Base-by-base conservation (phyloP, 2,329 filamentous ascomycete species). In the Trichophyton schoenleinii region DNA sequence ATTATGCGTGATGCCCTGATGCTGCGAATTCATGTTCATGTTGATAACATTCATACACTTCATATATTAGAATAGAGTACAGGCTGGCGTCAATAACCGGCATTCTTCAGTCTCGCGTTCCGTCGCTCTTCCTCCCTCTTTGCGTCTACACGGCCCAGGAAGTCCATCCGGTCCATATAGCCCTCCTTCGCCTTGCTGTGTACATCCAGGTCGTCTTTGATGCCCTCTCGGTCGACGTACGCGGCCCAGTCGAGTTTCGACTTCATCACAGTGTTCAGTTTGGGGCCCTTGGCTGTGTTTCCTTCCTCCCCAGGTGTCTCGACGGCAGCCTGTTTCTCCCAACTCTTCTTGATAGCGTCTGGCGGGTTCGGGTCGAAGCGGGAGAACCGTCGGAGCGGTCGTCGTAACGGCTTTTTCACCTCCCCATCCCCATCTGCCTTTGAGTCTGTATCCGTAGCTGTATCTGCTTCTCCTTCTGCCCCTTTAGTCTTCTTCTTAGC, bases 191-290 rank as follows among this genome's bases (percentile, higher is more conserved):
- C 82, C 69, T 82, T 83, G 64, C 81, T 82, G 69, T 85, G 82
- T 53, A 77, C 77, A 61, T 81, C 79, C 68, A 87, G 70, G 70
- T 87, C 84, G 62, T 84, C 83, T 61, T 80, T 79, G 62, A 86
- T 79, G 34, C 83, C 83, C 53, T 81, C 80, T 60, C 80, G 73
- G 68, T 85, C 81, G 46, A 87, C 83, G 67, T 84, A 85, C 9
- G 79, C 78, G 20, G 81, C 83, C 84, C 84, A 87, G 66, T 87
- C 84, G 67, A 86, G 73, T 60, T 83, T 79, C 34, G 81, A 84
- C 71, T 86, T 87, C 71, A 85, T 83, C 58, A 87, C 82, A 0
- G 83, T 85, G 65, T 84, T 86, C 73, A 87, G 79, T 68, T 85
- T 86, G 62, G 81, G 80, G 67, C 80, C 73, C 60, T 64, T 67